These are phyloP conservation scores for Alliaria petiolata DNA, from an alignment of 345 rosid species.

Conservation along the genomic window DNA sequence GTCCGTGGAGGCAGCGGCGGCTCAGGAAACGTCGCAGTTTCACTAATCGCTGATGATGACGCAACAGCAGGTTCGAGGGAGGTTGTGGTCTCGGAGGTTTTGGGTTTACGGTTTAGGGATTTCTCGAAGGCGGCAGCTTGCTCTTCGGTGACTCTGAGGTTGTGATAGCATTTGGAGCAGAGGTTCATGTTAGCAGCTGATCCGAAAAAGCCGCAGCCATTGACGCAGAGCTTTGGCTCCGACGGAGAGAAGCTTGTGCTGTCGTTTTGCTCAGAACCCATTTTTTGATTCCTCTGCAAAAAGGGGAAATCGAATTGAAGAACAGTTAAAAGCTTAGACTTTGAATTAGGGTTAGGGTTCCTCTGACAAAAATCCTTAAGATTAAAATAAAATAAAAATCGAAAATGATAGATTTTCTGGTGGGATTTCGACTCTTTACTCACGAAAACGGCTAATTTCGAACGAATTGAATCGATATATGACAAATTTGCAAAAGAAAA, in stretches of 20 bases:
- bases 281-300: not conserved
- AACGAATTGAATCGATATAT: not conserved
- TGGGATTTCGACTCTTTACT: not conserved
- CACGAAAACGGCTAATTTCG: not conserved
- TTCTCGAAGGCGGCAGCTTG: not conserved
- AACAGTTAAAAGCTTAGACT: not conserved
- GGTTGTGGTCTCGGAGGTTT: too few species aligned
- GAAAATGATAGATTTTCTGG: not conserved
- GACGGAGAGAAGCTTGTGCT: conserved; percentile 47
- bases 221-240: conserved; percentile 55
- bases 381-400: too few species aligned
- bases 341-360: conserved; percentile 5
- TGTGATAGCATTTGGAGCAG: conserved; percentile 69
- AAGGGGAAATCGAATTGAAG: not conserved
- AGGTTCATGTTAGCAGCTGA: conserved; percentile 51
- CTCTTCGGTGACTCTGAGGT: conserved; percentile 7
- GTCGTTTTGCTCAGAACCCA: conserved; percentile 54
- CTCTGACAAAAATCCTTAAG: too few species aligned
- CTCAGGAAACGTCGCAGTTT: too few species aligned
- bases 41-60: not conserved
- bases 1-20: too few species aligned
- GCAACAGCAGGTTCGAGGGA: not conserved
- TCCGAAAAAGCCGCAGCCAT: conserved; percentile 75
- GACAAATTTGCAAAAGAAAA: not conserved
- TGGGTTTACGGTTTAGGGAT: not conserved